A percentile compares a stretch with the other conserved stretches of the same genome.
These are phyloP conservation scores for Stemphylium beticola DNA, from an alignment of 2,329 filamentous ascomycete genomes.

Conservation along the genomic window DNA sequence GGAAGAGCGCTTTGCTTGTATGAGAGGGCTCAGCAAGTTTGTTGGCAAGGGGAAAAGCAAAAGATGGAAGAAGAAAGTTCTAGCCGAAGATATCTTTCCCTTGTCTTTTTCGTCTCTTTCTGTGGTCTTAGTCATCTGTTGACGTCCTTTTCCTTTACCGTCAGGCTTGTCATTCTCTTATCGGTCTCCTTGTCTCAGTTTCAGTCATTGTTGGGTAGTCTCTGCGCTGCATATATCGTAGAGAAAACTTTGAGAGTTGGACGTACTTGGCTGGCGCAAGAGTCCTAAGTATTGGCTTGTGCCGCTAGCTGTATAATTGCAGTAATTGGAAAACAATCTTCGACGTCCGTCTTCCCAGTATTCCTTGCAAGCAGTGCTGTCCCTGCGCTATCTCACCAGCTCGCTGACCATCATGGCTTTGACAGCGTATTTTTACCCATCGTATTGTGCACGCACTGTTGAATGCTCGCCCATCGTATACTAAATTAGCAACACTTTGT, in stretches of 20 bases:
- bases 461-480: neutral
- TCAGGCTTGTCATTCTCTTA: conserved; percentile 24
- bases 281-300: conserved; percentile 31
- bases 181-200: conserved; percentile 32
- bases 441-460: neutral
- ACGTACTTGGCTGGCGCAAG: conserved; percentile 38
- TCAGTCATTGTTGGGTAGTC: conserved; percentile 15
- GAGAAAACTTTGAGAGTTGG: conserved; percentile 23
- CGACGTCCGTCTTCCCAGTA: conserved; percentile 11
- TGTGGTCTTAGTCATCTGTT: conserved; percentile 29
- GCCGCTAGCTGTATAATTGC: conserved; percentile 25
- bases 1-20: conserved; percentile 29
- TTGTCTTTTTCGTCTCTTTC: conserved; percentile 38
- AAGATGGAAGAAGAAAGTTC: conserved; percentile 24
- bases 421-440: neutral
- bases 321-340: conserved; percentile 40
- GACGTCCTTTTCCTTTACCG: conserved; percentile 30
- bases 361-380: neutral
- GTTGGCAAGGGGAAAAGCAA: conserved; percentile 30
- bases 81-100: conserved; percentile 35
- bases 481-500: conserved; percentile 11
- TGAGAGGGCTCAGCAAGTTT: conserved; percentile 24
- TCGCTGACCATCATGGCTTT: neutral
- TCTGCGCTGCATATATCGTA: conserved; percentile 22
- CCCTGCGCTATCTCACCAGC: neutral